Conservation (phyloP, 179 eudicot species). For the Beta corolliflora region DNA sequence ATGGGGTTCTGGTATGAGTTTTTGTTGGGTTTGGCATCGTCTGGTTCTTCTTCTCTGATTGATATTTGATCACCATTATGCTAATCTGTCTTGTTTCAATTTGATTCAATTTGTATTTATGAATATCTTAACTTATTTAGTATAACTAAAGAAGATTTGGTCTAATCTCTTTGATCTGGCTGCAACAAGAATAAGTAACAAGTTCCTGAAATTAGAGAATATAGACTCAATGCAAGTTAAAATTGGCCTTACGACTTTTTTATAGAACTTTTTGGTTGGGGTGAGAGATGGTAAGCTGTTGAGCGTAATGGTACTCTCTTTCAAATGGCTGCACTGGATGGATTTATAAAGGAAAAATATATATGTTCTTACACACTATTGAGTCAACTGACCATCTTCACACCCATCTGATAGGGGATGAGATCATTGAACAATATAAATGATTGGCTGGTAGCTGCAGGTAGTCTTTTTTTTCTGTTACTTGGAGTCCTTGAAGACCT, state of each 20-base stretch:
- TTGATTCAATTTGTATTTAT: too few species aligned
- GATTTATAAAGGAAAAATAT: neutral
- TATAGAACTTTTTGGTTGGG: neutral
- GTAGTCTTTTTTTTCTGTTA: neutral
- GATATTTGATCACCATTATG: too few species aligned
- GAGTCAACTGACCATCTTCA: neutral
- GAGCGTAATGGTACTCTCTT: neutral
- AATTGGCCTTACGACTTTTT: neutral
- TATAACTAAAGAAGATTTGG: too few species aligned
- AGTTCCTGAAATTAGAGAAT: too few species aligned
- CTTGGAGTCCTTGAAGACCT: neutral
- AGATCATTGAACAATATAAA: neutral
- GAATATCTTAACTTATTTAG: too few species aligned
- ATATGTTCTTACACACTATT: neutral
- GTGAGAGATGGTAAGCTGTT: neutral
- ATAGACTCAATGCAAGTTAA: neutral
- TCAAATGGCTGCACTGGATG: constrained; percentile 4
- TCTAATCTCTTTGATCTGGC: too few species aligned
- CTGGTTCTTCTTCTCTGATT: too few species aligned
- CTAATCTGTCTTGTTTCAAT: too few species aligned
- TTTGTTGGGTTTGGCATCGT: too few species aligned
- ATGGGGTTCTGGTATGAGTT: too few species aligned
- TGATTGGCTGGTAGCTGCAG: neutral
- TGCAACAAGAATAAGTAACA: too few species aligned
- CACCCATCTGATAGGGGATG: neutral